These are phyloP conservation scores for Apiospora saccharicola DNA, from an alignment of 2,329 filamentous ascomycete species.

Conservation along the genomic window DNA sequence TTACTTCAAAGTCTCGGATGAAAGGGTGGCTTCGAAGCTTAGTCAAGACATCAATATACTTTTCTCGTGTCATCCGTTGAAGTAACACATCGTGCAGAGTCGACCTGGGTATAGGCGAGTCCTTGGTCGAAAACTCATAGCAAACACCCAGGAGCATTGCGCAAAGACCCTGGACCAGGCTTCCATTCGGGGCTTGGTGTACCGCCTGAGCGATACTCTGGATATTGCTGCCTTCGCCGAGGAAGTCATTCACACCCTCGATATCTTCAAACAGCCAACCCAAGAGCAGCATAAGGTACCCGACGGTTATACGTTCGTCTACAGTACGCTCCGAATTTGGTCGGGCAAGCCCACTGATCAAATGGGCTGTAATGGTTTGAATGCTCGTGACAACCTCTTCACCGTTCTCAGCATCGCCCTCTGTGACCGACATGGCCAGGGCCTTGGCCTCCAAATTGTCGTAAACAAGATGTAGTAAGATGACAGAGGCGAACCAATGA, in stretches of 20 bases:
- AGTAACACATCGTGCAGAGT: slow-evolving; percentile 82
- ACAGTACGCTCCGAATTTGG: slow-evolving; percentile 52
- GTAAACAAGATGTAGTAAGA: slow-evolving; percentile 85
- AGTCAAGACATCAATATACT: slow-evolving; percentile 83
- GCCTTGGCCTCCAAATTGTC: slow-evolving; percentile 82
- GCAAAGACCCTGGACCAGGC: slow-evolving; percentile 81
- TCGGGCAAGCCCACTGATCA: slow-evolving; percentile 80
- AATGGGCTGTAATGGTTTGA: slow-evolving; percentile 84
- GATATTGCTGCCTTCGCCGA: slow-evolving; percentile 91
- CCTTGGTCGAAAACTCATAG: slow-evolving; percentile 97
- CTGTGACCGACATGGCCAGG: slow-evolving; percentile 80
- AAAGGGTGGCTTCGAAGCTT: slow-evolving; percentile 79
- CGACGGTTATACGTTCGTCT: slow-evolving; percentile 81
- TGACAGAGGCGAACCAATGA: slow-evolving; percentile 86
- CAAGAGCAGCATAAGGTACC: slow-evolving; percentile 87
- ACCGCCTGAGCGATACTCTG: slow-evolving; percentile 82
- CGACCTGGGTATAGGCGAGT: slow-evolving; percentile 85
- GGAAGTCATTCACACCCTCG: slow-evolving; percentile 89
- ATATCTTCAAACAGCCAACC: slow-evolving; percentile 93
- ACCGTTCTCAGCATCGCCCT: slow-evolving; percentile 86
- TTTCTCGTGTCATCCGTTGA: slow-evolving; percentile 81
- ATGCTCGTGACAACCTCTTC: slow-evolving; percentile 97
- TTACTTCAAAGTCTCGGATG: slow-evolving; percentile 89
- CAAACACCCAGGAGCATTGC: slow-evolving; percentile 85
- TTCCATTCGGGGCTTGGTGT: slow-evolving; percentile 67